Conservation (phyloP, 306 rosid genomes). For the Myrica gale region DNA sequence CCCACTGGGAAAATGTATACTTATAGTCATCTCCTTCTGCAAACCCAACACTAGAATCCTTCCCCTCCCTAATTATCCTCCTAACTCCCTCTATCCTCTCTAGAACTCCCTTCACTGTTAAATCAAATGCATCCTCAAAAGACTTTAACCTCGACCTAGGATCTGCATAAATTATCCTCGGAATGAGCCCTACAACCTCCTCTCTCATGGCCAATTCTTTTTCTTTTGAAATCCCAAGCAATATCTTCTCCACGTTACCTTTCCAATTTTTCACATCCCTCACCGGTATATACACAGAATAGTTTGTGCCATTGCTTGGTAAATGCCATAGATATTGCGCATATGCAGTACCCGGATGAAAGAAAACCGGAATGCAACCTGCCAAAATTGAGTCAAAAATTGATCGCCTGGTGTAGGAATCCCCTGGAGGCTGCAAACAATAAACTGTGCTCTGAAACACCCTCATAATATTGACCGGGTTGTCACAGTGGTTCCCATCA, state of each 20-base stretch:
- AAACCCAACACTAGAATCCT: slow-evolving; percentile 78
- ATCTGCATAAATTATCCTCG: slow-evolving; percentile 66
- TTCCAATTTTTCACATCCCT: slow-evolving; percentile 55
- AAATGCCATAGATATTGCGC: slow-evolving; percentile 79
- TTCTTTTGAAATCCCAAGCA: slow-evolving; percentile 49
- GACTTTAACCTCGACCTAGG: slow-evolving; percentile 46
- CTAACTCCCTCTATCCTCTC: slow-evolving; percentile 63
- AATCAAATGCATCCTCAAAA: slow-evolving; percentile 74
- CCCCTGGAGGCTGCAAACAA: slow-evolving; percentile 88
- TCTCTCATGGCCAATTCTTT: slow-evolving; percentile 67
- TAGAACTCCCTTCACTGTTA: slow-evolving; percentile 64
- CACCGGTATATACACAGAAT: slow-evolving; percentile 75
- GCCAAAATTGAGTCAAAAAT: slow-evolving; percentile 79
- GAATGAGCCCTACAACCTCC: slow-evolving; percentile 64
- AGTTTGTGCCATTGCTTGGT: slow-evolving; percentile 52
- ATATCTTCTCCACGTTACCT: slow-evolving; percentile 45
- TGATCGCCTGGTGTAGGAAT: slow-evolving; percentile 86
- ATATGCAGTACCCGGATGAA: slow-evolving; percentile 85
- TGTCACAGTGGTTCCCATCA: slow-evolving; percentile 53
- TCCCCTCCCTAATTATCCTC: slow-evolving; percentile 51
- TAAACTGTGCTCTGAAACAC: slow-evolving; percentile 60
- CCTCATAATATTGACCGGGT: slow-evolving; percentile 54
- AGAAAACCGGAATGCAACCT: slow-evolving; percentile 89
- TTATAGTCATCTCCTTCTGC: slow-evolving; percentile 78
- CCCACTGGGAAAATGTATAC: slow-evolving; percentile 57